These are phyloP conservation scores for Cladophialophora chaetospira DNA, from an alignment of 2,329 filamentous ascomycete genomes.

Conservation along the genomic window DNA sequence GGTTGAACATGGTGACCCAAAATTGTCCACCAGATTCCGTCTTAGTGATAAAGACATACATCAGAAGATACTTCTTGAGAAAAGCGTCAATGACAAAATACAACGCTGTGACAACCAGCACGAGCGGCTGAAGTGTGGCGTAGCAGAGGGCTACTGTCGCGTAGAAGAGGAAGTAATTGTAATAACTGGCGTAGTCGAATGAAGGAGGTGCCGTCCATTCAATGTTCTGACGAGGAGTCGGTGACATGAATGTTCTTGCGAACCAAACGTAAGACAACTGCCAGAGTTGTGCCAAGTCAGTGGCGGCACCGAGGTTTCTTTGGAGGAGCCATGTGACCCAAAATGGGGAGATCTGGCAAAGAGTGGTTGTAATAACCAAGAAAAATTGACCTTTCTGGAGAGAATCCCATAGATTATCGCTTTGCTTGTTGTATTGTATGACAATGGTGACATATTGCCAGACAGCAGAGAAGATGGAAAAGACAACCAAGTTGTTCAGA, in stretches of 20 bases:
- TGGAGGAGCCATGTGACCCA: slow-evolving; percentile 95
- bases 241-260: slow-evolving; percentile 77
- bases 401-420: slow-evolving; percentile 67
- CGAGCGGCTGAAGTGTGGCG: slow-evolving; percentile 80
- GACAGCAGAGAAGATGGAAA: slow-evolving; percentile 83
- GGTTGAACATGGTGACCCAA: slow-evolving; percentile 90
- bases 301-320: slow-evolving; percentile 87
- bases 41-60: slow-evolving; percentile 96
- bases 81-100: slow-evolving; percentile 88
- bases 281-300: slow-evolving; percentile 88
- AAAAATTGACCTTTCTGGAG: slow-evolving; percentile 67
- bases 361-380: slow-evolving; percentile 65
- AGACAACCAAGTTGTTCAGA: slow-evolving; percentile 94
- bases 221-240: slow-evolving; percentile 88
- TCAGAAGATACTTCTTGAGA: slow-evolving; percentile 90
- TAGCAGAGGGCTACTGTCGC: slow-evolving; percentile 85
- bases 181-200: slow-evolving; percentile 95
- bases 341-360: slow-evolving; percentile 83
- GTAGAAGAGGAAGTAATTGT: slow-evolving; percentile 98
- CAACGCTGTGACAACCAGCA: slow-evolving; percentile 79
- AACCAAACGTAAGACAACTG: slow-evolving; percentile 83
- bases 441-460: slow-evolving; percentile 73
- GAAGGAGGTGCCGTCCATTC: slow-evolving; percentile 87
- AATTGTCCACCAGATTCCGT: slow-evolving; percentile 92
- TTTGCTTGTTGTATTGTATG: slow-evolving; percentile 58